These are phyloP conservation scores for Pseudonitzschia multistriata DNA, from an alignment of 108 stramenopile genomes.

Conservation along the genomic window DNA sequence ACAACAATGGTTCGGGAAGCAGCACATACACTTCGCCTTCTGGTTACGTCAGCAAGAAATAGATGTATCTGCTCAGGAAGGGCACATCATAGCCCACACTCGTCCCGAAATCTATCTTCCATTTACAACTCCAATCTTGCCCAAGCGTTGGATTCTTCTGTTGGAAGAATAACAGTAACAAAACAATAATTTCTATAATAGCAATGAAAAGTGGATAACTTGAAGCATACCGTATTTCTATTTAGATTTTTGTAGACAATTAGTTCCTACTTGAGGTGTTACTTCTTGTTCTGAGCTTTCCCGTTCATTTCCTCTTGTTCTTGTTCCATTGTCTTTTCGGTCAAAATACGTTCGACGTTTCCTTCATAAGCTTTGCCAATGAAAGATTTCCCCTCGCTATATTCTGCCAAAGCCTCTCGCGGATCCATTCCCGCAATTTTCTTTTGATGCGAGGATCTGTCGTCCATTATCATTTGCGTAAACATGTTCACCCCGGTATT, in stretches of 20 bases:
- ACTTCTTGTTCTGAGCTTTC: slow-evolving; percentile 5
- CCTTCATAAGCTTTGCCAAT: slow-evolving; percentile 50
- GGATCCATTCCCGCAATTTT: slow-evolving; percentile 83
- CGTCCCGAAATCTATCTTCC: no score
- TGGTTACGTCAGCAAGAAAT: no score
- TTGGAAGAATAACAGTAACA: no score
- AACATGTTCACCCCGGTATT: slow-evolving; percentile 54
- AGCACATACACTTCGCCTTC: slow-evolving; percentile 69
- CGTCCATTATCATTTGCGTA: slow-evolving; percentile 64
- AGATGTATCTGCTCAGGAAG: no score
- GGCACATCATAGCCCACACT: no score
- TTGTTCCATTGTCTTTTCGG: slow-evolving; percentile 80
- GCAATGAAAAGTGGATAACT: no score
- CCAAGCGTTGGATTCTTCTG: no score
- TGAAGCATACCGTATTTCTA: no score
- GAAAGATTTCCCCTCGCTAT: slow-evolving; percentile 63
- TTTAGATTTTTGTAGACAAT: not conserved
- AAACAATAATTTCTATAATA: no score
- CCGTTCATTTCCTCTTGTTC: slow-evolving; percentile 64
- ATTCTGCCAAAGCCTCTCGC: slow-evolving; percentile 67
- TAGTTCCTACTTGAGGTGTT: not conserved
- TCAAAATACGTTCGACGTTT: slow-evolving; percentile 68
- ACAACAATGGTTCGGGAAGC: slow-evolving; percentile 69
- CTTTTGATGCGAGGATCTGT: slow-evolving; percentile 49
- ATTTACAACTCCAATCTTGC: no score